These are phyloP conservation scores for Rhodotorula paludigena DNA, from an alignment of 768 basidiomycete species.

Conservation along the genomic window DNA sequence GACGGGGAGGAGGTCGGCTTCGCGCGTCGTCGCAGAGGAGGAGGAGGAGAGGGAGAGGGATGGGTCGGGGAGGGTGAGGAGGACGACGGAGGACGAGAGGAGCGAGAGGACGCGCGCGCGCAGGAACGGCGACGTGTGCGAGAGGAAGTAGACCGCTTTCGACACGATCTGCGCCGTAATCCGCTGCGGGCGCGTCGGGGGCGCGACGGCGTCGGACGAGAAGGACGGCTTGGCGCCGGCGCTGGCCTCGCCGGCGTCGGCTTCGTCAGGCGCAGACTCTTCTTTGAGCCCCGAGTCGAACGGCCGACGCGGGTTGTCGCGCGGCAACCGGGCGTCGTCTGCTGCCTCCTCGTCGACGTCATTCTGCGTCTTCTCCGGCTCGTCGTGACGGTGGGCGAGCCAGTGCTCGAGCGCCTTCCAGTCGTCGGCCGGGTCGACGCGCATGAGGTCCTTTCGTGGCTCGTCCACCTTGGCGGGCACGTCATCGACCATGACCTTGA, in stretches of 20 bases:
- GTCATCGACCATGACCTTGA: conserved; percentile 63
- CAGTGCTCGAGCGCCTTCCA: conserved; percentile 58
- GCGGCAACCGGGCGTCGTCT: conserved; percentile 45
- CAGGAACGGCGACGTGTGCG: conserved; percentile 79
- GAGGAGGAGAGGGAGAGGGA: background rate
- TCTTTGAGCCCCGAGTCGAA: conserved; percentile 12
- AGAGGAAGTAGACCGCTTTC: conserved; percentile 82
- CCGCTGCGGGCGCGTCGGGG: conserved; percentile 63
- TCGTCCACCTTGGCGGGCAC: conserved; percentile 12
- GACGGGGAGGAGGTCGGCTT: conserved; percentile 71
- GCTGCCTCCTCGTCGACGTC: conserved; percentile 41
- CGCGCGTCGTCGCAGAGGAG: conserved; percentile 46
- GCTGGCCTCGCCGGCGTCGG: conserved; percentile 61
- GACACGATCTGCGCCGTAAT: conserved; percentile 79
- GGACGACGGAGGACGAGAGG: conserved; percentile 66
- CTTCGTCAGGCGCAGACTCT: conserved; percentile 49
- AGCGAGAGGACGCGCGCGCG: conserved; percentile 75
- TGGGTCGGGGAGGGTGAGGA: conserved; percentile 50
- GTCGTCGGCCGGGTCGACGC: conserved; percentile 23
- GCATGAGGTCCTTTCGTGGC: conserved; percentile 45
- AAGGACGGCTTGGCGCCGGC: conserved; percentile 45
- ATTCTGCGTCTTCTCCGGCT: conserved; percentile 35
- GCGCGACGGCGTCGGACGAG: conserved; percentile 4
- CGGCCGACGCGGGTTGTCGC: conserved; percentile 45
- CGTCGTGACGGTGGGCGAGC: conserved; percentile 49